phyloP scores from a whole-genome alignment of 2,329 filamentous ascomycete genomes.

The Talaromyces sp. region DNA sequence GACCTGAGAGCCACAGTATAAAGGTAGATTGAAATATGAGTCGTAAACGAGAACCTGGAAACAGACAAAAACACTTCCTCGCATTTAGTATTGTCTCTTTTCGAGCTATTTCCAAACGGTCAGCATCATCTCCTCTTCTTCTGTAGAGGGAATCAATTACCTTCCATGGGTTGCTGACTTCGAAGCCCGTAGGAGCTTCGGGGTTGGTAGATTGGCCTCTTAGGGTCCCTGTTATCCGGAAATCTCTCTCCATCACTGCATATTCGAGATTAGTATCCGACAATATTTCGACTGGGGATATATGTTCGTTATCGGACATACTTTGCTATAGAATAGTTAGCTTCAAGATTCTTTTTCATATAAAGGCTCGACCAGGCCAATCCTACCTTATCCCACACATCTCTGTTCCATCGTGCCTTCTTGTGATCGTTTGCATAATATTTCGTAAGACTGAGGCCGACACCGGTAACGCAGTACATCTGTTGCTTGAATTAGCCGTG shows the following conservation, averaged over 20 bases:
- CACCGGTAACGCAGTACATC: conserved; percentile 59
- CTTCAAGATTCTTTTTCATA: conserved; percentile 19
- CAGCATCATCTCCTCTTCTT: conserved; percentile 17
- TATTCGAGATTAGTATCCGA: background rate
- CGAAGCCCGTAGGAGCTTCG: conserved; percentile 57
- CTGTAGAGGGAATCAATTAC: conserved; percentile 38
- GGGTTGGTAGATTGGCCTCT: conserved; percentile 58
- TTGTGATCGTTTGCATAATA: conserved; percentile 61
- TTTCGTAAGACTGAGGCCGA: conserved; percentile 53
- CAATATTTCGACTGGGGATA: conserved; percentile 7
- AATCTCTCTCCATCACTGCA: conserved; percentile 63
- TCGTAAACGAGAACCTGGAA: conserved; percentile 11
- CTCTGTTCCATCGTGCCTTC: conserved; percentile 54
- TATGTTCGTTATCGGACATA: conserved; percentile 35
- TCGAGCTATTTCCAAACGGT: conserved; percentile 31
- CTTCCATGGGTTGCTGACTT: conserved; percentile 64
- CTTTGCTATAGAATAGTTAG: conserved; percentile 51
- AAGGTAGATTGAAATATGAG: conserved; percentile 3
- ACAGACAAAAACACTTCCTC: background rate
- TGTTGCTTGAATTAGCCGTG: conserved; percentile 26
- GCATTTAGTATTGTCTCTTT: conserved; percentile 34
- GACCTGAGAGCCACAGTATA: background rate
- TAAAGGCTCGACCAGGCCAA: conserved; percentile 5
- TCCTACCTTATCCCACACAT: conserved; percentile 61
- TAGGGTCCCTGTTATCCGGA: conserved; percentile 56